Evolutionary conservation across 2,329 filamentous ascomycete species (phyloP).

Genomic region (Lomentospora prolificans): DNA sequence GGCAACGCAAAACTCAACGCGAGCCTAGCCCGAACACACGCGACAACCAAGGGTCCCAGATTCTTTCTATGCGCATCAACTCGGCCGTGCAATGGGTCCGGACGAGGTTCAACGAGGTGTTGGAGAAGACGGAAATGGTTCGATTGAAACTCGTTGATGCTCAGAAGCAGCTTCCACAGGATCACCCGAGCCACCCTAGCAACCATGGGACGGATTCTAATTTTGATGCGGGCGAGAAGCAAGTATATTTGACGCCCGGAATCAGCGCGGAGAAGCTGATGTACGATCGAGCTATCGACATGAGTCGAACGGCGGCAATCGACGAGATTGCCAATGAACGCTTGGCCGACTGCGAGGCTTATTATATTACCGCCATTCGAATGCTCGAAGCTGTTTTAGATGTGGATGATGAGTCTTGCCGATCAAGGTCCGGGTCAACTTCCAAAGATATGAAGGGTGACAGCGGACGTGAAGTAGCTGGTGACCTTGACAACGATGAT

Average conservation of each 20-base stretch:
- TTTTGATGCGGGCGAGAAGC: slow-evolving; percentile 58
- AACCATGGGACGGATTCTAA: slow-evolving; percentile 54
- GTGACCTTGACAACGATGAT: slow-evolving; percentile 56
- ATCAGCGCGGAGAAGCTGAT: slow-evolving; percentile 94
- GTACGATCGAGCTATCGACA: slow-evolving; percentile 94
- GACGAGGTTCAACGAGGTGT: slow-evolving; percentile 86
- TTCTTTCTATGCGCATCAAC: slow-evolving; percentile 65
- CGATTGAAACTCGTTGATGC: slow-evolving; percentile 77
- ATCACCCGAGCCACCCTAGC: slow-evolving; percentile 77
- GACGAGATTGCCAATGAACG: slow-evolving; percentile 93
- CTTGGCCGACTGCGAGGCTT: slow-evolving; percentile 76
- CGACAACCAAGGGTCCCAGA: slow-evolving; percentile 30
- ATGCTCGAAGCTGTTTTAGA: slow-evolving; percentile 95
- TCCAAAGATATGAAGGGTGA: slow-evolving; percentile 11
- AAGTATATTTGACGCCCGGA: slow-evolving; percentile 75
- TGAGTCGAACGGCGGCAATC: slow-evolving; percentile 89
- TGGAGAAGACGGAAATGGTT: slow-evolving; percentile 95
- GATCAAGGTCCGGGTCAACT: slow-evolving; percentile 28
- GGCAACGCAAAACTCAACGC: slow-evolving; percentile 65
- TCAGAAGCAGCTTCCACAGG: slow-evolving; percentile 70
- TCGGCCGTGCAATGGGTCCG: slow-evolving; percentile 94
- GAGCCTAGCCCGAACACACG: slow-evolving; percentile 34
- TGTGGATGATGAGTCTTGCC: slow-evolving; percentile 49
- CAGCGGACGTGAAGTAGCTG: slow-evolving; percentile 21
- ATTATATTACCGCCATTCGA: slow-evolving; percentile 84